Evolutionary conservation across 2,329 filamentous ascomycete genomes (phyloP), one percentile per base, ranked within the genome.

Genomic region (Xylariaceae sp.): DNA sequence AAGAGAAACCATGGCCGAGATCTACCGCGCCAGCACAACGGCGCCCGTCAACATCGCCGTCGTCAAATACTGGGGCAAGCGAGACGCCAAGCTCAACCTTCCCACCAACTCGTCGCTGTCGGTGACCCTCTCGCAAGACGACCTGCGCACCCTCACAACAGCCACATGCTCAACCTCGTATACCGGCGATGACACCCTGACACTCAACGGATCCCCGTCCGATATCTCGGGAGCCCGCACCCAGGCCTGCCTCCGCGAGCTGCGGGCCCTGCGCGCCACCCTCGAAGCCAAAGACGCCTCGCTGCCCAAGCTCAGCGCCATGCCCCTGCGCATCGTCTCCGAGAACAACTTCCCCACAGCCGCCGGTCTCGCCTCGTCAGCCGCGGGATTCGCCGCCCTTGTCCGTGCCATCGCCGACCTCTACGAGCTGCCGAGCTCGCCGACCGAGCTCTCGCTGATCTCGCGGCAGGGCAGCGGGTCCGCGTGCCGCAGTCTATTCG

Each of bases 21-120:
- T 97, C 61, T 91, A 94, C 75, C 86, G 90, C 61, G 88, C 93
- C 58, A 96, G 88, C 75, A 96, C 93, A 48, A 97, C 91, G 54
- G 93, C 93, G 33, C 93, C 92, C 12, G 92, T 97, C 64, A 97
- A 97, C 75, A 97, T 97, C 65, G 92, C 92, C 55, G 91, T 97
- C 47, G 93, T 97, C 73, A 97, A 97, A 86, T 94, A 98, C 80
- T 98, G 94, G 93, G 93, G 94, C 59, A 98, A 98, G 74, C 88
- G 93, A 52, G 91, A 97, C 69, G 71, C 88, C 42, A 88, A 87
- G 66, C 82, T 97, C 60, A 98, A 98, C 71, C 86, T 97, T 45
- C 93, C 93, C 27, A 97, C 93, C 65, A 98, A 98, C 76, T 95
- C 89, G 55, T 98, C 93, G 55, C 83, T 98, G 63, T 95, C 89